These are phyloP conservation scores for Carex littledalei DNA, from an alignment of 176 grass and related monocot species.

Conservation along the genomic window DNA sequence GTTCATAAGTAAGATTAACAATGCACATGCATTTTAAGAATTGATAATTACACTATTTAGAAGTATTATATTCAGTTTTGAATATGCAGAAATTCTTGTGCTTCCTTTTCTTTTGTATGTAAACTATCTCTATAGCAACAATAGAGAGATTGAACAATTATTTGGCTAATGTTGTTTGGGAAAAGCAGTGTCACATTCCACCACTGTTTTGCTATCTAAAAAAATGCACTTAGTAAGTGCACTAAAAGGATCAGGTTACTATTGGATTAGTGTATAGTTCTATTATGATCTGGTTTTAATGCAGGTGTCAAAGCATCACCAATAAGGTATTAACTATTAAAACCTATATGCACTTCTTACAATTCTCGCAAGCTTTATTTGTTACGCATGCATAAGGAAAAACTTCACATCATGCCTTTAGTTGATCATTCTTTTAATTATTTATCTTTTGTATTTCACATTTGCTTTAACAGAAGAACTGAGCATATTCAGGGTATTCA, in stretches of 20 bases:
- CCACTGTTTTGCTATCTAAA: background rate
- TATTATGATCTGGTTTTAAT: background rate
- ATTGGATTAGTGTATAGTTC: too few relatives aligned
- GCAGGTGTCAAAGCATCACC: background rate
- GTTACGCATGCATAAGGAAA: background rate
- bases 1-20: slow-evolving; percentile 34
- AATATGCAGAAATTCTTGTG: background rate
- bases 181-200: background rate
- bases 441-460: background rate
- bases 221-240: background rate
- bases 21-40: background rate
- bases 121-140: background rate
- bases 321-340: background rate
- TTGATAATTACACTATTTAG: background rate
- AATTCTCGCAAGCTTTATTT: background rate
- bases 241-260: background rate
- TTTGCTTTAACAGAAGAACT: slow-evolving; percentile 7
- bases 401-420: background rate
- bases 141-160: background rate
- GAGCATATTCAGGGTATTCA: slow-evolving; percentile 15
- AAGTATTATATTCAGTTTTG: background rate
- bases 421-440: background rate
- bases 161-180: background rate
- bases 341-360: background rate
- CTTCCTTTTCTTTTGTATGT: background rate